Evolutionary conservation across 2,329 filamentous ascomycete genomes (phyloP).

Genomic region (Calonectria fujianensis): DNA sequence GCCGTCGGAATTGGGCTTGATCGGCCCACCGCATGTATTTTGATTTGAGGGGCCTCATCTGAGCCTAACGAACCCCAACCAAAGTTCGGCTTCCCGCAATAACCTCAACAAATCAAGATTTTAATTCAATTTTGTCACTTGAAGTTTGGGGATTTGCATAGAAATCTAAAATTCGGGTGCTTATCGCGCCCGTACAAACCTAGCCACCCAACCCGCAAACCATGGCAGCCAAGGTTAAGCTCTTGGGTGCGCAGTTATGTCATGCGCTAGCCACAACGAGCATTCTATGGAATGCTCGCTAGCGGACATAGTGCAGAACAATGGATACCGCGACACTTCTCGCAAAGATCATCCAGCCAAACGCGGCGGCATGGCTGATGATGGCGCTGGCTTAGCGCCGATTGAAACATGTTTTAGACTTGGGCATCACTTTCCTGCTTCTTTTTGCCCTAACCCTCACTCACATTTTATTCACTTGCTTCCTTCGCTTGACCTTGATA

Average conservation of each 20-base stretch:
- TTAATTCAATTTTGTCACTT: background rate
- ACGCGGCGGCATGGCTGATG: background rate
- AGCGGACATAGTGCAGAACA: background rate
- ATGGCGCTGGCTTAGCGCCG: background rate
- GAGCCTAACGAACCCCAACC: background rate
- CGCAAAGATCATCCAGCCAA: background rate
- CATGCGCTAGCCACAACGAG: background rate
- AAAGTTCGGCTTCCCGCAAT: background rate
- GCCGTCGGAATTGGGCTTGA: background rate
- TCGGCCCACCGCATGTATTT: background rate
- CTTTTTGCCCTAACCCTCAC: background rate
- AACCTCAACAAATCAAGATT: background rate
- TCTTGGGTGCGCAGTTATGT: background rate
- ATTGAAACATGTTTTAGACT: background rate
- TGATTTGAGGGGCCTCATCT: slow-evolving; percentile 3
- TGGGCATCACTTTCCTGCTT: background rate
- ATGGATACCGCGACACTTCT: background rate
- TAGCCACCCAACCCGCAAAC: background rate
- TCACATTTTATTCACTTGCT: background rate
- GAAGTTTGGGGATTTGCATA: background rate
- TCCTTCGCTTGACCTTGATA: background rate
- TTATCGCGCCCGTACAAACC: background rate
- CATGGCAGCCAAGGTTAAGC: background rate
- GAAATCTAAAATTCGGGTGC: background rate
- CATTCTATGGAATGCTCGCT: background rate